Evolutionary conservation across 305 asterid species (phyloP).

Genomic region (Solanum aculeatissimum): DNA sequence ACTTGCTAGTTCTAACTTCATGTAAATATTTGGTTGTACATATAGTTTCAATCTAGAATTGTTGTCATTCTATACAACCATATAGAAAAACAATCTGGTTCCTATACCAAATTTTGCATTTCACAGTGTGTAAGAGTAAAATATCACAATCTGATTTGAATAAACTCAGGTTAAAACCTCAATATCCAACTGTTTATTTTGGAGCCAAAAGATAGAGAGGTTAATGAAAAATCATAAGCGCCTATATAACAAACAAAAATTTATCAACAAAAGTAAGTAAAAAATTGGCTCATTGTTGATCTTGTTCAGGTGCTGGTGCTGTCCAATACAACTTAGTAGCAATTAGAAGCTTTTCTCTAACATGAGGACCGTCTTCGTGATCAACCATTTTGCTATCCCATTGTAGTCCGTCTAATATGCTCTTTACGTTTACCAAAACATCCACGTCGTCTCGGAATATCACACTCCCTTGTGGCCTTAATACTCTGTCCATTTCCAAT

Average conservation of each 20-base stretch:
- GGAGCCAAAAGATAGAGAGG: neutral
- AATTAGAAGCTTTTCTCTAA: slow-evolving; percentile 68
- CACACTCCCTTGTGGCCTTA: slow-evolving; percentile 84
- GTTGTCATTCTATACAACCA: too few relatives aligned
- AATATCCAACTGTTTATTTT: neutral
- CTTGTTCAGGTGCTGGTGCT: slow-evolving; percentile 37
- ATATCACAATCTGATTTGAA: neutral
- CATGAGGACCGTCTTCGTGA: slow-evolving; percentile 88
- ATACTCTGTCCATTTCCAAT: slow-evolving; percentile 78
- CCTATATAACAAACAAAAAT: neutral
- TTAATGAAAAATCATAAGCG: neutral
- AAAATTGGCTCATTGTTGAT: slow-evolving; percentile 7
- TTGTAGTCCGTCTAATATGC: slow-evolving; percentile 54
- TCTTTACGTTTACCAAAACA: slow-evolving; percentile 45
- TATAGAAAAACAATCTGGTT: too few relatives aligned
- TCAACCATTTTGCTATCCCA: slow-evolving; percentile 87
- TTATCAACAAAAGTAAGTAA: neutral
- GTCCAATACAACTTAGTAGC: slow-evolving; percentile 91
- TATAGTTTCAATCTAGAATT: too few relatives aligned
- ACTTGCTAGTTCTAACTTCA: too few relatives aligned
- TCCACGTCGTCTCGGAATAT: slow-evolving; percentile 87
- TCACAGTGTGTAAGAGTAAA: neutral
- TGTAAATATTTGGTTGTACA: too few relatives aligned
- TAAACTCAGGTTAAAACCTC: neutral
- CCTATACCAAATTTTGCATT: too few relatives aligned